Conservation (phyloP, 2,329 filamentous ascomycete species). For the Tolypocladium sp. region DNA sequence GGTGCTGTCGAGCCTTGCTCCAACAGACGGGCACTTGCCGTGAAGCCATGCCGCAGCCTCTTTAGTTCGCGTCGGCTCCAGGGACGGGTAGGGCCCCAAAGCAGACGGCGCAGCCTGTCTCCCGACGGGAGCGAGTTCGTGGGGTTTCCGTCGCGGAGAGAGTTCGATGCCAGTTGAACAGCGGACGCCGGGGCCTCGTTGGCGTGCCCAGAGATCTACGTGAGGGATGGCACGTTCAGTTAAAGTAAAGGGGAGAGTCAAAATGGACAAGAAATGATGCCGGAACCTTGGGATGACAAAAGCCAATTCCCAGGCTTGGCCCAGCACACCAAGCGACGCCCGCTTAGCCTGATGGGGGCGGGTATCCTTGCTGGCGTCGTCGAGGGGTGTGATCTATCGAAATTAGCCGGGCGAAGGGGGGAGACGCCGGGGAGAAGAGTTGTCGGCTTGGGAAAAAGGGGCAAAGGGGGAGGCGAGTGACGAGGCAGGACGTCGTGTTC, state of each 20-base stretch:
- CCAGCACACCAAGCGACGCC: background rate
- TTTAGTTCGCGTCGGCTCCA: background rate
- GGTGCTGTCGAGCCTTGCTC: background rate
- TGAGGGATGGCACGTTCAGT: background rate
- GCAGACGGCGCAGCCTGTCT: background rate
- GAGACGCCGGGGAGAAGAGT: background rate
- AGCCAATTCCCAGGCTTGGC: background rate
- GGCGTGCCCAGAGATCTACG: background rate
- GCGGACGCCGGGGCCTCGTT: too few relatives aligned
- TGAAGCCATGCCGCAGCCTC: background rate
- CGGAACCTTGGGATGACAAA: background rate
- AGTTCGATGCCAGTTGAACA: too few relatives aligned
- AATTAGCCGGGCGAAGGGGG: background rate
- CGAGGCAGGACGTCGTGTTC: background rate
- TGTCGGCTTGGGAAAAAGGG: background rate
- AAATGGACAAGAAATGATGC: background rate
- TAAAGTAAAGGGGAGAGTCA: background rate
- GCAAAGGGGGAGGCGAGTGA: background rate
- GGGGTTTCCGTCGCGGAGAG: too few relatives aligned
- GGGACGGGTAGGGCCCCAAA: background rate
- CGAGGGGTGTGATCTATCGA: background rate
- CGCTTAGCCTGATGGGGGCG: background rate
- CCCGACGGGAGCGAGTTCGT: too few relatives aligned
- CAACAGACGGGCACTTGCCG: background rate
- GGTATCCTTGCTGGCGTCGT: constrained; percentile 1